Base-by-base conservation (phyloP, 164 flowering plant species). In the Tetrastigma voinierianum region DNA sequence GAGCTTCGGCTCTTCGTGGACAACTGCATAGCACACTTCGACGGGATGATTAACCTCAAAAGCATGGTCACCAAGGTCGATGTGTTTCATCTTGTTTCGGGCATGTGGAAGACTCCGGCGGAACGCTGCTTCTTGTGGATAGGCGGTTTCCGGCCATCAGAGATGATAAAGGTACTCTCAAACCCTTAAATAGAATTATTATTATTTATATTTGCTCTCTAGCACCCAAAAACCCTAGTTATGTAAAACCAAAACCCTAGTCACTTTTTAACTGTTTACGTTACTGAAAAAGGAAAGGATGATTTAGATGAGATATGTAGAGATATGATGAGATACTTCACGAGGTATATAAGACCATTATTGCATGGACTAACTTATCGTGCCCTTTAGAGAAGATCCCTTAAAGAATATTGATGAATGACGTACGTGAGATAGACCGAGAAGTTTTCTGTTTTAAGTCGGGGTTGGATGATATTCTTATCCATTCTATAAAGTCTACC, bases 51-150 rank as follows among this genome's bases (percentile, higher is more conserved):
- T n/a, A n/a, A n/a, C n/a, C 87, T 96, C 47, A 96, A 96, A 76
- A 68, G 88, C 72, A 79, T 87, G 84, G 68, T 86, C 1, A 87
- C 86, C 2, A 96, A 87, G 66, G 49, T 91, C 17, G 99, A 96
- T 57, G 93, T 91, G 8, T 93, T 96, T 57, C 99, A 96, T 61
- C 73, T 96, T 9, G 80, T 93, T 24, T 93, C 99, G 55, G 99
- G 99, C 74, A 80, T 80, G 80, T 96, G 98, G 98, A 96, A 88
- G 84, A 83, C 97, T 62, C 98, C 98, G 1, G 97, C 99, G 8
- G 99, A 96, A 69, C 87, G 99, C 0, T 93, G 98, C 80, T 93
- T 93, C 85, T 71, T 93, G 86, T 96, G 99, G 99, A 80, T 96
- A 73, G 99, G 99, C 0, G 98, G 90, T 15, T 96, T 96, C 73